These are phyloP conservation scores for Pseudocercospora fuligena DNA, from an alignment of 2,329 filamentous ascomycete species.

Conservation along the genomic window DNA sequence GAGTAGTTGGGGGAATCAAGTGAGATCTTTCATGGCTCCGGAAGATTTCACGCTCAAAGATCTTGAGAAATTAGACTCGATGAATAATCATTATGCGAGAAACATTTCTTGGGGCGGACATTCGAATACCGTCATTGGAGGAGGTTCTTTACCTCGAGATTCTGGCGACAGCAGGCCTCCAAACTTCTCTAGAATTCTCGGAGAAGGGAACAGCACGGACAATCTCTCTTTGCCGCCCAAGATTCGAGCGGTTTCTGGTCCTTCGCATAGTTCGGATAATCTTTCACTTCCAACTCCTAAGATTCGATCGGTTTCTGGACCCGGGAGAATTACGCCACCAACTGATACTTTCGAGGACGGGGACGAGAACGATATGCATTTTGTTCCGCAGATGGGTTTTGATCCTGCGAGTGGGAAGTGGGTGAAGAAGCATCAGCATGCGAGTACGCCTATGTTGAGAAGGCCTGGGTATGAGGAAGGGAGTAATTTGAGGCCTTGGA, in stretches of 20 bases:
- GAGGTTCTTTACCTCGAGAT: neutral
- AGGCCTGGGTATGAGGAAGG: neutral
- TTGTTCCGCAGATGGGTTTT: neutral
- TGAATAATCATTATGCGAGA: neutral
- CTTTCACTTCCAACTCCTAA: no score
- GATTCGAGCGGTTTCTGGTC: neutral
- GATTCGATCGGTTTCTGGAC: neutral
- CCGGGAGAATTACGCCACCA: neutral
- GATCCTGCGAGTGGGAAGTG: slow-evolving; percentile 4
- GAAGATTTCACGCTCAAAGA: neutral
- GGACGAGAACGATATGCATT: neutral
- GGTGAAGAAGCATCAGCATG: neutral
- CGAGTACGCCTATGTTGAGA: neutral
- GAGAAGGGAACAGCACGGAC: neutral
- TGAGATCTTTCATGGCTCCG: neutral
- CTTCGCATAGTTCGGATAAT: neutral
- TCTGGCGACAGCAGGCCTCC: no score
- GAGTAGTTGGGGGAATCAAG: neutral
- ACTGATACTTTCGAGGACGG: neutral
- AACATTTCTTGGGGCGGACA: neutral
- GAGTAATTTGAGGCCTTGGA: neutral
- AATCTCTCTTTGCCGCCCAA: neutral
- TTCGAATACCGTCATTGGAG: neutral
- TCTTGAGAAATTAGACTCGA: neutral
- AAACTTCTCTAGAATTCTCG: neutral